Percentiles rank a stretch among this genome's conserved stretches.
phyloP scores from a whole-genome alignment of 2,329 filamentous ascomycete species.

The Colletotrichum sp. region DNA sequence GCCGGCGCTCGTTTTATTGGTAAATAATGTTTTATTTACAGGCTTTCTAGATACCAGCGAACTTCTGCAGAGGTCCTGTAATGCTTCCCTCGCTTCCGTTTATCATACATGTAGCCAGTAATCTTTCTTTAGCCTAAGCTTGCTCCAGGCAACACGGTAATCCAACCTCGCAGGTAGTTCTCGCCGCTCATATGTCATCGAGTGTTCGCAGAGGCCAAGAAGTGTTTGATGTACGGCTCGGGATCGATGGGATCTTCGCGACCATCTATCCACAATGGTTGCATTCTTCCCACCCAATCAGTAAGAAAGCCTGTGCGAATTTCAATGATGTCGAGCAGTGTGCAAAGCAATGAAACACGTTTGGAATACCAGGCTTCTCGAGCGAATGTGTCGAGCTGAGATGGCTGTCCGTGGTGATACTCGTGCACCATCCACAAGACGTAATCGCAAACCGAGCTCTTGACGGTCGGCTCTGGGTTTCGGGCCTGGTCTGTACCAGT shows the following conservation, averaged over 20 bases:
- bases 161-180: no score
- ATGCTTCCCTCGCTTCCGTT: no score
- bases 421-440: background rate
- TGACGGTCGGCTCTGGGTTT: fast-evolving
- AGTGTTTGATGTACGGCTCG: background rate
- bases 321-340: fast-evolving
- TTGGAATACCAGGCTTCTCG: background rate
- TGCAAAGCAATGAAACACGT: fast-evolving
- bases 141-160: no score
- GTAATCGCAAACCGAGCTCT: fast-evolving
- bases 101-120: no score
- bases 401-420: background rate
- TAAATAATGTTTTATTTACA: background rate
- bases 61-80: no score
- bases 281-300: no score
- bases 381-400: fast-evolving
- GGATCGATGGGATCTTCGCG: background rate
- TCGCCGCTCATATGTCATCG: no score
- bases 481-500: no score
- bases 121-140: no score
- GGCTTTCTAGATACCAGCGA: no score
- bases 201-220: background rate
- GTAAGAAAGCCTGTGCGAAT: no score
- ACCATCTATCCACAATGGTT: no score
- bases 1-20: background rate